These are phyloP conservation scores for Lindgomyces ingoldianus DNA, from an alignment of 495 filamentous ascomycete species.

Conservation along the genomic window DNA sequence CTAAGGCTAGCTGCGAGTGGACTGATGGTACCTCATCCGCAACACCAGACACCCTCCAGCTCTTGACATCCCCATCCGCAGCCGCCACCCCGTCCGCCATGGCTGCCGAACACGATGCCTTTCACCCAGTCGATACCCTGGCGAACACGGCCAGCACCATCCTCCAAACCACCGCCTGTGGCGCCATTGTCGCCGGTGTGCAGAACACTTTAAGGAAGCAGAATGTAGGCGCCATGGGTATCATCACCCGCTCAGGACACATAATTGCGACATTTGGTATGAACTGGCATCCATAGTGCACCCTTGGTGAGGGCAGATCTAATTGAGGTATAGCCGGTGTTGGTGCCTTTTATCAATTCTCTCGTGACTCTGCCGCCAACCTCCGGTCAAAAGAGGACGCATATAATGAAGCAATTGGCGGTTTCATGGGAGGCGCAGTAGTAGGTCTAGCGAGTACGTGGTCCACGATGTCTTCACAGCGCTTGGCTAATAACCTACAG, in stretches of 20 bases:
- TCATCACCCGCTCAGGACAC: conserved; percentile 71
- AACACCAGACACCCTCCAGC: conserved; percentile 6
- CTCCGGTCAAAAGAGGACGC: conserved; percentile 73
- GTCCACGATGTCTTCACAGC: too few species aligned
- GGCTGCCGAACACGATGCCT: conserved; percentile 53
- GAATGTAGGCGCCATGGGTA: conserved; percentile 73
- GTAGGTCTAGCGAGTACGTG: conserved; percentile 55
- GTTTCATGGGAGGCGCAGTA: conserved; percentile 69
- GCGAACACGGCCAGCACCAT: conserved; percentile 63
- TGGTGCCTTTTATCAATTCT: conserved; percentile 78
- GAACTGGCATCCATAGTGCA: background rate
- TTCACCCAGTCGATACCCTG: conserved; percentile 74
- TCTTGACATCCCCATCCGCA: background rate
- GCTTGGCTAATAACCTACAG: conserved; percentile 47
- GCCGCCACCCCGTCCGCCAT: conserved; percentile 44
- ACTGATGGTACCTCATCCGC: conserved; percentile 1
- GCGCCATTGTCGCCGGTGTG: conserved; percentile 70
- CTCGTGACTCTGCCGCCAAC: conserved; percentile 70
- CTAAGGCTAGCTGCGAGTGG: background rate
- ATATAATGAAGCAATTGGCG: conserved; percentile 69
- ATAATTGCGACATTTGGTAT: conserved; percentile 67
- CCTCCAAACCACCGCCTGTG: conserved; percentile 64
- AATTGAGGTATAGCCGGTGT: conserved; percentile 63
- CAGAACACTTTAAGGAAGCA: conserved; percentile 80
- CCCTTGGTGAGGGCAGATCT: background rate